These are phyloP conservation scores for Trichophyton mentagrophytes DNA, from an alignment of 2,329 filamentous ascomycete species.

Conservation along the genomic window DNA sequence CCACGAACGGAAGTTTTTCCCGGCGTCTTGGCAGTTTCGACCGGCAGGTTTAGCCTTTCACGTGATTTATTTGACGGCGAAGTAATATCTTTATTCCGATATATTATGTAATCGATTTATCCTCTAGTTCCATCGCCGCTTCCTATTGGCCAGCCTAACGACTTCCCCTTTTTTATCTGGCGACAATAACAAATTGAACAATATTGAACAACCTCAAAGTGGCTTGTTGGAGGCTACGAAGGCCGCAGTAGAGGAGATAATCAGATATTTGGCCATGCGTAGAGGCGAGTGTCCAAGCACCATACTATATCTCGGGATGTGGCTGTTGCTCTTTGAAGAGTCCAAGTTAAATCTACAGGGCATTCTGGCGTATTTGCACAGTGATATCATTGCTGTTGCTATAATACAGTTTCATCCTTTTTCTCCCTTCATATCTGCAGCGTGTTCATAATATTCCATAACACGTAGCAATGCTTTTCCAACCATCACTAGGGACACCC, in stretches of 20 bases:
- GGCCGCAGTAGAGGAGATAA: too few relatives aligned
- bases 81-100: not conserved
- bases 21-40: slow-evolving; percentile 11
- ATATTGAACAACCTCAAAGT: too few relatives aligned
- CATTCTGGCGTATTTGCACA: not conserved
- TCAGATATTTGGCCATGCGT: too few relatives aligned
- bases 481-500: not conserved
- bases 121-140: not conserved
- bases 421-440: not conserved
- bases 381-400: slow-evolving; percentile 1
- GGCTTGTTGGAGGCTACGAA: too few relatives aligned
- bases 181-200: not conserved
- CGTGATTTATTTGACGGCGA: not conserved
- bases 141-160: not conserved
- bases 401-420: not conserved
- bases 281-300: too few relatives aligned
- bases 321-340: too few relatives aligned
- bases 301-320: too few relatives aligned
- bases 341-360: too few relatives aligned
- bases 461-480: slow-evolving; percentile 1
- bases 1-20: slow-evolving; percentile 16
- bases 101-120: not conserved
- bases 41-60: slow-evolving; percentile 8
- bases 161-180: not conserved
- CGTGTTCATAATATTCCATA: not conserved